These are phyloP conservation scores for Piloderma croceum DNA, from an alignment of 768 basidiomycete genomes.

Conservation along the genomic window DNA sequence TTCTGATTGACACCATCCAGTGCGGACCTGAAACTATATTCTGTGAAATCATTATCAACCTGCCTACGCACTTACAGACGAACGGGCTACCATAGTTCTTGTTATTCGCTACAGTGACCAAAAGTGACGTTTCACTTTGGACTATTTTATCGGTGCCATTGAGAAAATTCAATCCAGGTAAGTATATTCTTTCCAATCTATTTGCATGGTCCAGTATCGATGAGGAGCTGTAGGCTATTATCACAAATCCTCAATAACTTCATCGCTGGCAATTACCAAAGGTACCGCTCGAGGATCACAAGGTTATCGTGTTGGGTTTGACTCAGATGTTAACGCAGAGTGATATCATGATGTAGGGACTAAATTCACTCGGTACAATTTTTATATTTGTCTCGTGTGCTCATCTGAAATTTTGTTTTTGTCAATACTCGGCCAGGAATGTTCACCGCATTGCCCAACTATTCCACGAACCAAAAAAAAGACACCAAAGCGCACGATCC, in stretches of 20 bases:
- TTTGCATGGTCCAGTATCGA: not conserved
- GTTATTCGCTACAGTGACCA: constrained; percentile 67
- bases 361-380: constrained; percentile 58
- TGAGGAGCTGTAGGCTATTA: constrained; percentile 54
- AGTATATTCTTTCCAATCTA: constrained; percentile 19
- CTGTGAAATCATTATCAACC: constrained; percentile 65
- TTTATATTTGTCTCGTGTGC: too few relatives aligned
- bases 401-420: not conserved
- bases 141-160: constrained; percentile 69
- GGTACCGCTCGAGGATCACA: constrained; percentile 77
- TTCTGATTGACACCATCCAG: constrained; percentile 30
- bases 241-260: constrained; percentile 72
- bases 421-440: constrained; percentile 50
- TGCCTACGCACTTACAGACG: constrained; percentile 81
- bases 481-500: constrained; percentile 40
- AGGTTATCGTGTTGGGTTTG: constrained; percentile 76
- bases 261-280: constrained; percentile 74
- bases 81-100: constrained; percentile 84
- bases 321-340: constrained; percentile 76
- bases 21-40: constrained; percentile 62
- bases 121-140: constrained; percentile 68
- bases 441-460: constrained; percentile 71
- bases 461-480: constrained; percentile 60
- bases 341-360: constrained; percentile 58
- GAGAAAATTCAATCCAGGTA: constrained; percentile 85